These are phyloP conservation scores for Suillus lakei DNA, from an alignment of 768 basidiomycete genomes.

Conservation along the genomic window DNA sequence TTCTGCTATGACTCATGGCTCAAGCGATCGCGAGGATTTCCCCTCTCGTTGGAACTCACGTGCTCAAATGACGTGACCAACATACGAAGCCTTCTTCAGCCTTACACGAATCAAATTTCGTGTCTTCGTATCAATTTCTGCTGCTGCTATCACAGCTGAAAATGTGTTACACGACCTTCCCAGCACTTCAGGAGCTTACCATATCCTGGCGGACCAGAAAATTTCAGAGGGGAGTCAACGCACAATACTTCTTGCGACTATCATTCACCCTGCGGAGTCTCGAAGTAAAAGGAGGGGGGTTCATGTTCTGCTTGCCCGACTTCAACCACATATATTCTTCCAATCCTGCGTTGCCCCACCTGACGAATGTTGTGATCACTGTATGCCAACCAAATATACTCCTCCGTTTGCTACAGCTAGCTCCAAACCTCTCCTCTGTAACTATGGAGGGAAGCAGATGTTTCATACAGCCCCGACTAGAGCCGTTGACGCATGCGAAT, in stretches of 20 bases:
- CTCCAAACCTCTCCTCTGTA: not conserved
- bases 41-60: not conserved
- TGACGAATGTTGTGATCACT: constrained; percentile 17
- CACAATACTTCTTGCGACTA: constrained; percentile 10
- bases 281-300: not conserved
- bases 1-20: not conserved
- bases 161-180: constrained; percentile 19
- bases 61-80: not conserved
- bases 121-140: constrained; percentile 1
- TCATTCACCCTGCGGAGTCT: constrained; percentile 18
- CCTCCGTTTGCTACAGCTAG: not conserved
- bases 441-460: not conserved
- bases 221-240: not conserved
- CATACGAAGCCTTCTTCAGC: constrained; percentile 9
- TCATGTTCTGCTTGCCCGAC: no score
- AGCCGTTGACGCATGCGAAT: not conserved
- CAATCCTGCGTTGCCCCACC: constrained; percentile 21
- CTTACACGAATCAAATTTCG: constrained; percentile 19
- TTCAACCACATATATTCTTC: no score
- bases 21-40: not conserved
- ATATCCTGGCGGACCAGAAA: constrained; percentile 13
- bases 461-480: not conserved
- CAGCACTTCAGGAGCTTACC: constrained; percentile 25
- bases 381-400: not conserved
- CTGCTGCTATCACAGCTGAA: constrained; percentile 6